Evolutionary conservation across 2,329 filamentous ascomycete genomes (phyloP).

Genomic region (Fusarium burgessii): DNA sequence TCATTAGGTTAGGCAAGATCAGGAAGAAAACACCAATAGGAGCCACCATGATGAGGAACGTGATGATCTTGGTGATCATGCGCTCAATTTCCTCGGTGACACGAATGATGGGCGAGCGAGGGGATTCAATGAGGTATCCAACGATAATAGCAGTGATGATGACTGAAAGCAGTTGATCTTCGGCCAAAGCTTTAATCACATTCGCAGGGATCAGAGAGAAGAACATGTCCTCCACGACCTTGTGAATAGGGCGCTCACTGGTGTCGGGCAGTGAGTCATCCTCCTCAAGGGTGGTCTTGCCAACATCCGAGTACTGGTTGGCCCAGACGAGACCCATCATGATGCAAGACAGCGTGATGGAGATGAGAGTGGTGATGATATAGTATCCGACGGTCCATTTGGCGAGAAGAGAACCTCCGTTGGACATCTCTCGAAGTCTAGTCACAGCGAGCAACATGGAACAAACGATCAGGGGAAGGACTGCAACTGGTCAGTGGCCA

Average conservation of each 20-base stretch:
- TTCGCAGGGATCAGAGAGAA: conserved; percentile 63
- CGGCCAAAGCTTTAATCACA: conserved; percentile 59
- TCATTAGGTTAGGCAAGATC: conserved; percentile 64
- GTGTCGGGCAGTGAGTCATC: conserved; percentile 35
- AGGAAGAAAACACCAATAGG: conserved; percentile 66
- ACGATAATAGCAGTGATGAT: conserved; percentile 61
- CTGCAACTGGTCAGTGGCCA: conserved; percentile 44
- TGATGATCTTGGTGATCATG: conserved; percentile 61
- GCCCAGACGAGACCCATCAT: conserved; percentile 61
- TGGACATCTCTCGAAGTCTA: conserved; percentile 59
- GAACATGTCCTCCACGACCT: conserved; percentile 62
- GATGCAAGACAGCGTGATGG: conserved; percentile 61
- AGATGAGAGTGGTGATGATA: conserved; percentile 61
- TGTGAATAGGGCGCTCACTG: conserved; percentile 54
- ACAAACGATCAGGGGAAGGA: conserved; percentile 63
- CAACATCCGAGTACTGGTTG: conserved; percentile 56
- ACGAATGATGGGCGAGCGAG: conserved; percentile 54
- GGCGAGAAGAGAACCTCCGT: conserved; percentile 59
- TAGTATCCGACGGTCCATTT: conserved; percentile 64
- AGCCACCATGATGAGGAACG: conserved; percentile 61
- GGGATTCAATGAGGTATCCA: conserved; percentile 58
- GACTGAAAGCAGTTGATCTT: conserved; percentile 60
- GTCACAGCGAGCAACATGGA: conserved; percentile 65
- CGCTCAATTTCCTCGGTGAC: conserved; percentile 61
- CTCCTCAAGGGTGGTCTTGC: conserved; percentile 14